Evolutionary conservation across 805 yeast genomes (phyloP), one percentile per base, ranked within the genome.

Genomic region (Wickerhamomyces queroliae): DNA sequence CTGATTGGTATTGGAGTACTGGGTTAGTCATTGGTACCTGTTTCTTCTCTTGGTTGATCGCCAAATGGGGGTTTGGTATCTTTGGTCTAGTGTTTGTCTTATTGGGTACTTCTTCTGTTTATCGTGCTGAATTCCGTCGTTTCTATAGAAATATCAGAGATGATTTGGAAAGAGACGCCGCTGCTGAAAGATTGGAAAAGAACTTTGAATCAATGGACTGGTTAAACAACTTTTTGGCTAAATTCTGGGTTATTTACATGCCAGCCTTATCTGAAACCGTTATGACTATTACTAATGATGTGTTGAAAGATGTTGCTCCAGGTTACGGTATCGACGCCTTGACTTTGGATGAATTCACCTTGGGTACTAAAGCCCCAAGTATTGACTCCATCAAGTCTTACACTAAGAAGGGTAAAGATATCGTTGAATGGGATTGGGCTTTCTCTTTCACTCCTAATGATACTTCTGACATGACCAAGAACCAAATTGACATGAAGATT

Each of bases 181-280:
- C 87, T n/a, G 65, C 69, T 36, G 84, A 82, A 56, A 67, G 78
- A 29, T 63, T 85, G 45, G 85, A 79, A 42, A 70, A 74, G 35
- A 74, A 71, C 50, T 56, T 71, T 39, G 95, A 85, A 62, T 79
- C 90, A 8, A 83, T 85, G 77, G 77, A 80, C 43, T 85, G 95
- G 95, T 59, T 85, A 52, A 85, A 85, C 53, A 74, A 80, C 19
- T 84, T 85, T 53, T 61, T 85, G 56, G 80, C 80, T 33, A 85
- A 85, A 61, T 83, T 85, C 55, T 85, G 95, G 95, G 85, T 83
- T 41, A 83, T 85, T 44, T 85, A 85, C 53, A 85, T 85, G 95
- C 91, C 93, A 24, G 88, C 85, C 1, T 66, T 85, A 37, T 80
- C 89, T 7, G 87, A 83, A 48, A 79, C 77, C 62, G 95, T 85